Evolutionary conservation across 2,329 filamentous ascomycete species (phyloP), one percentile per base, ranked within the genome.

Genomic region (Penicillium sclerotiorum): DNA sequence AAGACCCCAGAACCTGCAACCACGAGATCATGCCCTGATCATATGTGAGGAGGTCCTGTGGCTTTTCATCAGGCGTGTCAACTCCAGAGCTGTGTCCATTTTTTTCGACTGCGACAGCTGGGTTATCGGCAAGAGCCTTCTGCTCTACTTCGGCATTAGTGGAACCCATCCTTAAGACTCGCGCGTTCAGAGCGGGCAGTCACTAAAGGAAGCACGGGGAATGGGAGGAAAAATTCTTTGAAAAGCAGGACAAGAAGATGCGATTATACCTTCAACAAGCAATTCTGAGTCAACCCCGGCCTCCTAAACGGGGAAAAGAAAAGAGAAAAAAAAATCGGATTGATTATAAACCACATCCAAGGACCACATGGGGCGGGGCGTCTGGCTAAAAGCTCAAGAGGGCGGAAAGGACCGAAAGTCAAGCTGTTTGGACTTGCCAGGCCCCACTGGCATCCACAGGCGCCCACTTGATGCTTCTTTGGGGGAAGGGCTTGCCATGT

Each of bases 91-190:
- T 13, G 13, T 55, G 45, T 23, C 15, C 37, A 39, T 54, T 52
- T 23, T 58, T 49, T 13, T 59, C 55, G 49, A 59, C 51, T 44
- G 46, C 39, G 35, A 33, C 21, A 7, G 28, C 20, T 5, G 45
- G 44, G 32, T 39, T 27, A 40, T 52, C 42, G 42, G 48, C 57
- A 15, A 60, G 39, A 17, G 48, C 45, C 47, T 58, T 64, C 43
- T 64, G 59, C 42, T 65, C 60, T 49, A 60, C 38, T 49, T 65
- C 61, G 42, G 52, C 28, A 61, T 65, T 56, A 50, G 56, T 58
- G 25, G 56, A 52, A 33, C 52, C 57, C 62, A 64, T 63, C 22
- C 50, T 23, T 23, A 23, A 27, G 5, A 21, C 12, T 35, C 8
- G n/a, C n/a, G n/a, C n/a, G n/a, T n/a, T n/a, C n/a, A n/a, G n/a